Evolutionary conservation across 139 green algal species (phyloP).

Genomic region (Diplosphaera chodatii): DNA sequence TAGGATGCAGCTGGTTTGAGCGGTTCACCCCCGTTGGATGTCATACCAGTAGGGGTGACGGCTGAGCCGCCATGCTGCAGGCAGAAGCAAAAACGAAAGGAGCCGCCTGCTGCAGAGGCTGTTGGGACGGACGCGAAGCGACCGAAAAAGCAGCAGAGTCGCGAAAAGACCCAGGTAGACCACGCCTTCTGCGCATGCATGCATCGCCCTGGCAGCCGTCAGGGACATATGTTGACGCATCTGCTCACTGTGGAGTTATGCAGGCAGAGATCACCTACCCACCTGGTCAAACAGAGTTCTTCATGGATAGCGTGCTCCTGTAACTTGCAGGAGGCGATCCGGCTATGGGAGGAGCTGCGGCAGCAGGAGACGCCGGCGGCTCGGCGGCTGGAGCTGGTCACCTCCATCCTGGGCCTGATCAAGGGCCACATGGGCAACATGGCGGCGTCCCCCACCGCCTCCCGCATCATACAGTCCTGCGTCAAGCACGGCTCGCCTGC

Average conservation of each 20-base stretch:
- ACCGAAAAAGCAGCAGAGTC: background rate
- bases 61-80: background rate
- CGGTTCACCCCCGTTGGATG: too few relatives aligned
- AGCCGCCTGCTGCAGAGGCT: background rate
- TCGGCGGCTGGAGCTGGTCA: conserved; percentile 45
- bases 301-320: too few relatives aligned
- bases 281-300: too few relatives aligned
- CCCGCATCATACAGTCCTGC: conserved; percentile 78
- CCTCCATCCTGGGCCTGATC: conserved; percentile 49
- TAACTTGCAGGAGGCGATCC: conserved; percentile 41
- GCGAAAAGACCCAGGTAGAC: background rate
- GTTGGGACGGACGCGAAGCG: background rate
- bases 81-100: background rate
- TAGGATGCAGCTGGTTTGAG: too few relatives aligned
- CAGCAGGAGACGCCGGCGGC: conserved; percentile 32
- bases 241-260: too few relatives aligned
- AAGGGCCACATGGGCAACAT: conserved; percentile 58
- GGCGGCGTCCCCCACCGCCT: conserved; percentile 66
- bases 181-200: too few relatives aligned
- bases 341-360: conserved; percentile 64
- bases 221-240: too few relatives aligned
- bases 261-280: too few relatives aligned
- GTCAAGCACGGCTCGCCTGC: conserved; percentile 55
- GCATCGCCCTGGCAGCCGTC: too few relatives aligned
- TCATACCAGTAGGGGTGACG: too few relatives aligned